phyloP scores from a whole-genome alignment of 331 rosid genomes.

The Arachis monticola region DNA sequence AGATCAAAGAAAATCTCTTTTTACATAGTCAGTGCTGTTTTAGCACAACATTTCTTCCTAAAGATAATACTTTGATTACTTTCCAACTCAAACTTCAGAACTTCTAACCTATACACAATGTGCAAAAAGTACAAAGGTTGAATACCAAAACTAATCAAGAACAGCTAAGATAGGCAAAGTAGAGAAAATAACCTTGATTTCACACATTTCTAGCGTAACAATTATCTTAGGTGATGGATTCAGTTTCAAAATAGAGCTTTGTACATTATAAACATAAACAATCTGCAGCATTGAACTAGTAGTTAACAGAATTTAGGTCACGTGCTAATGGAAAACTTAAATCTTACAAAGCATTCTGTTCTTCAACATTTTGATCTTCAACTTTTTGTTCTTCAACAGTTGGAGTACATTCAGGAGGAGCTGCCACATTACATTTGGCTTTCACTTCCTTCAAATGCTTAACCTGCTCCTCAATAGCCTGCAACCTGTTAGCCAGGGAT shows the following conservation, averaged over 20 bases:
- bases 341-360: slow-evolving; percentile 39
- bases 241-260: slow-evolving; percentile 26
- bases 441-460: slow-evolving; percentile 54
- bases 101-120: not conserved
- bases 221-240: slow-evolving; percentile 24
- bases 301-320: slow-evolving; percentile 2
- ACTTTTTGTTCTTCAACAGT: slow-evolving; percentile 15
- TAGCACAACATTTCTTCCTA: slow-evolving; percentile 10
- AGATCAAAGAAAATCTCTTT: not conserved
- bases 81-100: slow-evolving; percentile 19
- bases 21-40: not conserved
- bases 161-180: slow-evolving; percentile 16
- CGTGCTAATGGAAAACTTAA: slow-evolving; percentile 22
- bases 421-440: slow-evolving; percentile 47
- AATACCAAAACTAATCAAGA: slow-evolving; percentile 11
- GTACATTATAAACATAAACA: slow-evolving; percentile 41
- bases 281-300: slow-evolving; percentile 29
- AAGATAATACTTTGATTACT: not conserved
- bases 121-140: not conserved
- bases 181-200: slow-evolving; percentile 20
- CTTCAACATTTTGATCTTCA: slow-evolving; percentile 19
- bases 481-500: slow-evolving; percentile 50
- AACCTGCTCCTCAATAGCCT: slow-evolving; percentile 50
- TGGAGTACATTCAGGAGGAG: slow-evolving; percentile 44
- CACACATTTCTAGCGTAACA: slow-evolving; percentile 14